phyloP scores from a whole-genome alignment of 352 stramenopile genomes.

The Thalassiosira delicatula region DNA sequence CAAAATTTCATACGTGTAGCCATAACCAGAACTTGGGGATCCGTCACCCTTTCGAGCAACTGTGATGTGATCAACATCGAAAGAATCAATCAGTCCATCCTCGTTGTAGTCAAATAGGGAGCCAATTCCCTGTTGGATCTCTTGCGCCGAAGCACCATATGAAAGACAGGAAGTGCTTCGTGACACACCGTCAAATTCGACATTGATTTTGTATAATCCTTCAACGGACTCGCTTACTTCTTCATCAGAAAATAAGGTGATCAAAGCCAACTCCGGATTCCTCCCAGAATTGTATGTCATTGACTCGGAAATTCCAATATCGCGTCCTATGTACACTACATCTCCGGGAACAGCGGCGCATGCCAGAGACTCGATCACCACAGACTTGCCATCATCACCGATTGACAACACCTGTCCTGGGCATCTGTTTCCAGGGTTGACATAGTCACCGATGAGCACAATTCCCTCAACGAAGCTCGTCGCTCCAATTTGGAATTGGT shows the following conservation, averaged over 20 bases:
- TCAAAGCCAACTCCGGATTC: constrained; percentile 57
- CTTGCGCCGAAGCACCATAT: constrained; percentile 86
- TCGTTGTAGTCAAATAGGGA: constrained; percentile 85
- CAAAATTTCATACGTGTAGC: constrained; percentile 80
- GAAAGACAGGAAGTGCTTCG: constrained; percentile 75
- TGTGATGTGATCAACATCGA: constrained; percentile 79
- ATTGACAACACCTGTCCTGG: constrained; percentile 55
- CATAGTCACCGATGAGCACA: constrained; percentile 56
- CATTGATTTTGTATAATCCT: constrained; percentile 81
- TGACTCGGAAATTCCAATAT: constrained; percentile 62
- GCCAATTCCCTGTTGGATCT: constrained; percentile 88
- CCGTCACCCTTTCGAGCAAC: constrained; percentile 80
- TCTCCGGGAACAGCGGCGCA: constrained; percentile 52
- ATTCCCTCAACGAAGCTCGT: constrained; percentile 60
- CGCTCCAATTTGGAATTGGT: constrained; percentile 47
- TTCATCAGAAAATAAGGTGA: constrained; percentile 63
- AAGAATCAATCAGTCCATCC: constrained; percentile 71
- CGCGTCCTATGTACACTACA: constrained; percentile 46
- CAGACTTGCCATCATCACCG: constrained; percentile 56
- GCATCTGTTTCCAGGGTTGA: constrained; percentile 60
- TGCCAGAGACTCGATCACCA: constrained; percentile 46
- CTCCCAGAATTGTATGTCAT: constrained; percentile 54
- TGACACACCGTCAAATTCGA: constrained; percentile 61
- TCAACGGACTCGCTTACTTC: constrained; percentile 51
- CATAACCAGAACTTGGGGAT: constrained; percentile 75